Evolutionary conservation across 2,329 filamentous ascomycete genomes (phyloP).

Genomic region (Bipolaris victoriae): DNA sequence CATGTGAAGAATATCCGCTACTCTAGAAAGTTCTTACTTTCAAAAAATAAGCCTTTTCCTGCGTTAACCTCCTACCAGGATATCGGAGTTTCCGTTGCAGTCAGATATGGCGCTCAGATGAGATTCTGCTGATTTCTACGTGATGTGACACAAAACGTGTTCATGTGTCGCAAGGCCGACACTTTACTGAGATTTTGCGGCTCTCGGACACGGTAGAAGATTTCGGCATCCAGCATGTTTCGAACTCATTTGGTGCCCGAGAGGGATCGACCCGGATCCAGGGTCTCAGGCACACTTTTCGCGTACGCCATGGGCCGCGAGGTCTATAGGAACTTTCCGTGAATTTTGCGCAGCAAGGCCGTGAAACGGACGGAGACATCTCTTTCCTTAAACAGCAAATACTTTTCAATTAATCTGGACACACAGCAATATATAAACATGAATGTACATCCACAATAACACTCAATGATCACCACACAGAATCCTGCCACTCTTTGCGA

Average conservation of each 20-base stretch:
- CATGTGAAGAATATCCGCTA: too few species aligned
- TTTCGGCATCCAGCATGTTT: background rate
- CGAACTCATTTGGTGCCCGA: background rate
- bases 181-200: too few species aligned
- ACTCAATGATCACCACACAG: background rate
- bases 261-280: background rate
- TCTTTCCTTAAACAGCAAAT: background rate
- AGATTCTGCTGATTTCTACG: too few species aligned
- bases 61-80: too few species aligned
- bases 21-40: too few species aligned
- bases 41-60: too few species aligned
- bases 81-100: too few species aligned
- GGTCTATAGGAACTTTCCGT: background rate
- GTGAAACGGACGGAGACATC: background rate
- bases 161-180: too few species aligned
- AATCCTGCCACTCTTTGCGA: background rate
- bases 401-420: background rate
- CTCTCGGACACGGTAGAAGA: too few species aligned
- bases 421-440: background rate
- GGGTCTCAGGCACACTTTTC: background rate
- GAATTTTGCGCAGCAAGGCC: background rate
- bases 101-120: too few species aligned
- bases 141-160: too few species aligned
- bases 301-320: background rate
- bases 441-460: background rate